These are phyloP conservation scores for Sporothrix brunneoviolacea DNA, from an alignment of 2,329 filamentous ascomycete species.

Conservation along the genomic window DNA sequence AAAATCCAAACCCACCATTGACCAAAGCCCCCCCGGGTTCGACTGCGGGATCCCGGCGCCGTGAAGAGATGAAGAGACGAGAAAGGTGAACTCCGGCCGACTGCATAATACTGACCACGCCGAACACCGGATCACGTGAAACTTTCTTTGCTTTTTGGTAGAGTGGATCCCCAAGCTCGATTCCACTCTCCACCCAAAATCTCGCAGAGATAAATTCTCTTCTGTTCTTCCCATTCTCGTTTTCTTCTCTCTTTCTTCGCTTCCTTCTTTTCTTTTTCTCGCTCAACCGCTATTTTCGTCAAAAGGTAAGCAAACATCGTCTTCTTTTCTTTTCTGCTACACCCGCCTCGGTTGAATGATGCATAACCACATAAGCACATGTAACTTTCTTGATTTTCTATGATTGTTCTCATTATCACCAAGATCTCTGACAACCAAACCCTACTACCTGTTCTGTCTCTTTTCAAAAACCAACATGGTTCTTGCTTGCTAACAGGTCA, in stretches of 20 bases:
- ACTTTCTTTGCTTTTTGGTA: too few species aligned
- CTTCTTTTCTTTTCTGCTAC: background rate
- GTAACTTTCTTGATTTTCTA: constrained; percentile 38
- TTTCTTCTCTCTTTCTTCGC: background rate
- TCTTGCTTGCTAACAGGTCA: background rate
- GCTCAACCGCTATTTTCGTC: background rate
- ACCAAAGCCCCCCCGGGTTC: background rate
- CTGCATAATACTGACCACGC: too few species aligned
- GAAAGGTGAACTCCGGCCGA: too few species aligned
- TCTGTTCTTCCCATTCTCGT: background rate
- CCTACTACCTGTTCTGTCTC: background rate
- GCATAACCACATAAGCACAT: constrained; percentile 22
- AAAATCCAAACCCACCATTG: background rate
- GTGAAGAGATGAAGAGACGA: too few species aligned
- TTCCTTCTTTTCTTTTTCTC: background rate
- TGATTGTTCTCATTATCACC: constrained; percentile 56
- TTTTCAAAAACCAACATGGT: background rate
- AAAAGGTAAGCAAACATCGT: background rate
- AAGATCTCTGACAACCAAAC: constrained; percentile 58
- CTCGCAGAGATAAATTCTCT: constrained; percentile 3
- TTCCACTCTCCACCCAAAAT: background rate
- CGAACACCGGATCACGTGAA: constrained; percentile 6
- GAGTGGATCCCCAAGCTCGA: too few species aligned
- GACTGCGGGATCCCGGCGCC: too few species aligned
- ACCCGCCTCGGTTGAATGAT: constrained; percentile 24